Evolutionary conservation across 495 filamentous ascomycete species (phyloP).

Genomic region (Trichoderma reesei): DNA sequence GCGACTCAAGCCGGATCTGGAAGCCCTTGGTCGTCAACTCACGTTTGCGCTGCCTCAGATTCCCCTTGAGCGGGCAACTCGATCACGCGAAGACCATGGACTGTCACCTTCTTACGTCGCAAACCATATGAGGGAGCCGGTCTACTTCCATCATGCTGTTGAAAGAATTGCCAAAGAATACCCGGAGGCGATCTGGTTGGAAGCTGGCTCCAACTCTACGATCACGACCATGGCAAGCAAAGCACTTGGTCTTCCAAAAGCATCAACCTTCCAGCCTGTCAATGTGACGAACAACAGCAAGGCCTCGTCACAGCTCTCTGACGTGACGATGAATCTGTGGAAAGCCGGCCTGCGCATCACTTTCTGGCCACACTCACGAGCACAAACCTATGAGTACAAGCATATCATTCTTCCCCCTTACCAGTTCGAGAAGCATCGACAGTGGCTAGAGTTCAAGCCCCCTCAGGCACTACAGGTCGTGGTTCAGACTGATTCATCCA

Average conservation of each 20-base stretch:
- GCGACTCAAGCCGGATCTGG: slow-evolving; percentile 24
- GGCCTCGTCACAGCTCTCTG: background rate
- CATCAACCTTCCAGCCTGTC: slow-evolving; percentile 29
- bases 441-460: slow-evolving; percentile 20
- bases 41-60: slow-evolving; percentile 17
- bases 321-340: background rate
- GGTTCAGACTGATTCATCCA: too few species aligned
- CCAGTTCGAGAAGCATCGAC: slow-evolving; percentile 24
- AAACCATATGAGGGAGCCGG: slow-evolving; percentile 39
- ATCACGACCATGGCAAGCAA: slow-evolving; percentile 36
- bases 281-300: slow-evolving; percentile 19
- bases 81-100: background rate
- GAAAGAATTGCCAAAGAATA: slow-evolving; percentile 29
- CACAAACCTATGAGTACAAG: slow-evolving; percentile 11
- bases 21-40: slow-evolving; percentile 18
- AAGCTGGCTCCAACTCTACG: slow-evolving; percentile 42
- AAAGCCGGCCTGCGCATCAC: background rate
- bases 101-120: slow-evolving; percentile 31
- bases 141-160: slow-evolving; percentile 41
- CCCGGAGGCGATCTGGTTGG: slow-evolving; percentile 32
- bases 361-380: background rate
- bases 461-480: background rate
- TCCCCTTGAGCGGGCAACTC: slow-evolving; percentile 17
- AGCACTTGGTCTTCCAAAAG: slow-evolving; percentile 19
- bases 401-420: slow-evolving; percentile 28